These are phyloP conservation scores for Arthroderma sp. DNA, from an alignment of 2,329 filamentous ascomycete species.

Conservation along the genomic window DNA sequence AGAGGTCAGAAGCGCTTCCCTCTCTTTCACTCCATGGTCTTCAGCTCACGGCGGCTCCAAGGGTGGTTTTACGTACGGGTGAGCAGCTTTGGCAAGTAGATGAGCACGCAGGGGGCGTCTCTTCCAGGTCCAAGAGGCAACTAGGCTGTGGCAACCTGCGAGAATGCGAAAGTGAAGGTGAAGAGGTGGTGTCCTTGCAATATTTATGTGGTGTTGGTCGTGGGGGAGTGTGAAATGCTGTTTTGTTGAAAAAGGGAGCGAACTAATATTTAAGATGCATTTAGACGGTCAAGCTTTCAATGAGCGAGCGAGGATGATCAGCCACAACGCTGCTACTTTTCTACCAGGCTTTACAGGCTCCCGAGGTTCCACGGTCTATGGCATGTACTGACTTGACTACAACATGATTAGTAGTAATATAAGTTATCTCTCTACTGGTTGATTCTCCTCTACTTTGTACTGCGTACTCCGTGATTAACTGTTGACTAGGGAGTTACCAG, in stretches of 20 bases:
- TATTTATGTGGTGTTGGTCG: neutral
- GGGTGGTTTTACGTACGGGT: neutral
- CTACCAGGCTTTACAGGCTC: neutral
- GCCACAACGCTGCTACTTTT: neutral
- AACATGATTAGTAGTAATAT: too few relatives aligned
- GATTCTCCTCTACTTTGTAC: neutral
- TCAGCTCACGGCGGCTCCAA: too few relatives aligned
- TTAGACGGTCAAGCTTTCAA: neutral
- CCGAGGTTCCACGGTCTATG: neutral
- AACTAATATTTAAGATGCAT: neutral
- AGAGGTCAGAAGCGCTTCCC: neutral
- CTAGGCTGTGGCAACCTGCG: neutral
- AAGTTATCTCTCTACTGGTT: too few relatives aligned
- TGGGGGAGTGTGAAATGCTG: neutral
- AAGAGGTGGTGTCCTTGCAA: neutral
- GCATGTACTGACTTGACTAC: too few relatives aligned
- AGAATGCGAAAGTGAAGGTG: neutral
- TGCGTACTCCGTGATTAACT: neutral
- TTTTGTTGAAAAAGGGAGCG: neutral
- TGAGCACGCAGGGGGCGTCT: neutral
- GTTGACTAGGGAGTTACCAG: neutral
- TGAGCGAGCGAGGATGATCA: neutral
- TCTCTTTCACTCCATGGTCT: too few relatives aligned
- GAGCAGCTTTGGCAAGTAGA: neutral
- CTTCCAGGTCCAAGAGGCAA: neutral